Evolutionary conservation across 768 basidiomycete genomes (phyloP).

Genomic region (Suillus ampliporus): DNA sequence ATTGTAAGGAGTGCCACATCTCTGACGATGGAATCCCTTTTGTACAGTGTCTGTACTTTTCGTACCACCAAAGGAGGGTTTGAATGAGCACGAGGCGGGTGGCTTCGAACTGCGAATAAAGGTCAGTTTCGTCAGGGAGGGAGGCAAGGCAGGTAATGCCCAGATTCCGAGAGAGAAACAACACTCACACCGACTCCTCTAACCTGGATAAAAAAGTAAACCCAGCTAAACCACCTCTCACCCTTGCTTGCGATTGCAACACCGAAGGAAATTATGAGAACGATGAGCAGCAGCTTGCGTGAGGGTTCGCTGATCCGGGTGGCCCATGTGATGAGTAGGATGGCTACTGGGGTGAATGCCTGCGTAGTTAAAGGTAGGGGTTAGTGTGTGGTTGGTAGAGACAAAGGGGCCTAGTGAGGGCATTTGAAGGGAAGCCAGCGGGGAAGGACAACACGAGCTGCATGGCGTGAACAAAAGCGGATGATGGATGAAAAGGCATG

Average conservation of each 20-base stretch:
- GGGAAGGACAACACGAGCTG: no score
- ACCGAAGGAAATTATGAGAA: conserved; percentile 88
- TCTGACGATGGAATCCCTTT: no score
- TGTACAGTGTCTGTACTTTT: no score
- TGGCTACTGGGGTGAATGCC: conserved; percentile 91
- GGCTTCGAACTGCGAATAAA: conserved; percentile 75
- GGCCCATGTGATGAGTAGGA: conserved; percentile 91
- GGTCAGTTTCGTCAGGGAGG: not conserved
- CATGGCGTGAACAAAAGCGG: conserved; percentile 42
- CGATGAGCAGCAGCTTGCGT: conserved; percentile 79
- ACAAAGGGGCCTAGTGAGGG: not conserved
- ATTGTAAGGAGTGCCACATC: no score
- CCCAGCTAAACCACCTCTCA: conserved; percentile 82
- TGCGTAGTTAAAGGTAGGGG: conserved; percentile 35
- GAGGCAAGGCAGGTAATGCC: no score
- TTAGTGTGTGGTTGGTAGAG: not conserved
- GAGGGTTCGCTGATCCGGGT: conserved; percentile 90
- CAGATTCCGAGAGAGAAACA: not conserved
- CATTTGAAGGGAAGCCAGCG: no score
- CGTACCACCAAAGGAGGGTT: conserved; percentile 83
- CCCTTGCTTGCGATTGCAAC: conserved; percentile 91
- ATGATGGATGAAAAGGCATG: no score
- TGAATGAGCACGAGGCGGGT: conserved; percentile 97
- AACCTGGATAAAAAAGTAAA: conserved; percentile 89
- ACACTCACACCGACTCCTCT: conserved; percentile 79